Base-by-base conservation (phyloP, 108 stramenopile species). In the Schizochytrium sp. region DNA sequence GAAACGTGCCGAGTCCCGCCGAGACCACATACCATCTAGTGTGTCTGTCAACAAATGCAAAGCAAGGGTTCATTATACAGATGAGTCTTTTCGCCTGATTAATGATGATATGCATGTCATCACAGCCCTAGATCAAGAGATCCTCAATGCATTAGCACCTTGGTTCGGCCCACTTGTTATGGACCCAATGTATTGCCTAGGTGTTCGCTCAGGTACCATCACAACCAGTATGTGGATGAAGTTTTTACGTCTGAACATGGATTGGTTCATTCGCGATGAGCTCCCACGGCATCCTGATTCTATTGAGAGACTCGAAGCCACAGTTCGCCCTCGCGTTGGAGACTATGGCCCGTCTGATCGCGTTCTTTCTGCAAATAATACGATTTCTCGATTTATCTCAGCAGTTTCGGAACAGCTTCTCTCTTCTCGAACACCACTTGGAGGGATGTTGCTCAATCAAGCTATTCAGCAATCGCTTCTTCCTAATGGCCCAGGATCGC, bases 131-230 rank as follows among this genome's bases (percentile, higher is more conserved):
- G 76, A 83, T 40, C 76, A 83, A 28, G 50, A 83, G 47, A 53
- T 83, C 10, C 76, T 83, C n/a, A 83, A 83, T 42, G 76, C 76
- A 5, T 50, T 83, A 5, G 76, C 76, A 13, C 76, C 76, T 38
- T 49, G 47, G 76, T 83, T 83, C 3, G 76, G 76, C 5, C 76
- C 76, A 7, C 47, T 83, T 17, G 76, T 83, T 53, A 83, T 83
- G 76, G 76, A 83, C 10, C 76, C 76, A 10, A 13, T 83, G 28
- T 50, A 38, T 5, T 83, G 76, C 76, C 50, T 83, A 55, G 53
- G 15, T 28, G 13, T 55, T 7, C 53, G 47, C 5, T 49, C 53
- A 13, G 53, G 13, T 8, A 83, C 76, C 28, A 10, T 55, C 28
- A 55, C 53, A 53, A 55, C 53, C 10, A 83, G 76, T 28, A 5